A percentile compares a stretch with the other conserved stretches of the same genome.
These are phyloP conservation scores for Aspergillus sp. DNA, from an alignment of 2,329 filamentous ascomycete genomes.

Conservation along the genomic window DNA sequence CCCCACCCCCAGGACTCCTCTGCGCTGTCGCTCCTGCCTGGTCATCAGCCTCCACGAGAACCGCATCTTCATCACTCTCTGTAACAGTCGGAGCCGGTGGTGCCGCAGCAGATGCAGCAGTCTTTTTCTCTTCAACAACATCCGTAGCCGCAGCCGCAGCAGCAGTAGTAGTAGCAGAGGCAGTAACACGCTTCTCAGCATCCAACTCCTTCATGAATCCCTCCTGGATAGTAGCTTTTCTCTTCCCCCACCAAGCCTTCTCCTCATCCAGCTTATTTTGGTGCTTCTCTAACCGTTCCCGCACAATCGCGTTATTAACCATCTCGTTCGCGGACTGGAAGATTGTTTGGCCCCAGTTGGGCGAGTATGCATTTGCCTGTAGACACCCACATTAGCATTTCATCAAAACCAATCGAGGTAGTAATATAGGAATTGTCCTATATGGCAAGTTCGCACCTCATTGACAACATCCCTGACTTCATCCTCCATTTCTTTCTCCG, in stretches of 20 bases:
- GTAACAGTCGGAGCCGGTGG: constrained; percentile 24
- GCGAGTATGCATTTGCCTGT: constrained; percentile 84
- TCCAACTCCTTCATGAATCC: constrained; percentile 83
- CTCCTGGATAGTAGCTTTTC: constrained; percentile 68
- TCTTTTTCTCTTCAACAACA: constrained; percentile 8
- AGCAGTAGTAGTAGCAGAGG: constrained; percentile 13
- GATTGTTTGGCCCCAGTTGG: constrained; percentile 89
- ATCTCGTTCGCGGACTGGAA: constrained; percentile 99
- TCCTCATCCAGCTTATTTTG: constrained; percentile 70
- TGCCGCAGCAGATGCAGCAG: constrained; percentile 13
- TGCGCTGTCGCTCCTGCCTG: constrained; percentile 33
- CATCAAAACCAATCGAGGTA: not conserved
- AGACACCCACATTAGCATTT: not conserved
- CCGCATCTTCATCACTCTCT: constrained; percentile 69
- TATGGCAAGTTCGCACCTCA: constrained; percentile 62
- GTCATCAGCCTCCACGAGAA: constrained; percentile 69
- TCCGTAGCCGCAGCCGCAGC: constrained; percentile 15
- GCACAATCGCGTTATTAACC: constrained; percentile 75
- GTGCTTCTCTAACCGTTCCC: constrained; percentile 72
- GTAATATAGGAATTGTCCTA: not conserved
- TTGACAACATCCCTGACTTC: constrained; percentile 91
- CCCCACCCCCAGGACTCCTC: constrained; percentile 11
- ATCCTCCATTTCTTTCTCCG: constrained; percentile 96
- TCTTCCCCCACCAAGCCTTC: constrained; percentile 91
- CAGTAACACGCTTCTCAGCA: constrained; percentile 18